A percentile compares a stretch with the other conserved stretches of the same genome.
These are phyloP conservation scores for Coniochaeta sp. DNA, from an alignment of 2,329 filamentous ascomycete genomes.

Conservation along the genomic window DNA sequence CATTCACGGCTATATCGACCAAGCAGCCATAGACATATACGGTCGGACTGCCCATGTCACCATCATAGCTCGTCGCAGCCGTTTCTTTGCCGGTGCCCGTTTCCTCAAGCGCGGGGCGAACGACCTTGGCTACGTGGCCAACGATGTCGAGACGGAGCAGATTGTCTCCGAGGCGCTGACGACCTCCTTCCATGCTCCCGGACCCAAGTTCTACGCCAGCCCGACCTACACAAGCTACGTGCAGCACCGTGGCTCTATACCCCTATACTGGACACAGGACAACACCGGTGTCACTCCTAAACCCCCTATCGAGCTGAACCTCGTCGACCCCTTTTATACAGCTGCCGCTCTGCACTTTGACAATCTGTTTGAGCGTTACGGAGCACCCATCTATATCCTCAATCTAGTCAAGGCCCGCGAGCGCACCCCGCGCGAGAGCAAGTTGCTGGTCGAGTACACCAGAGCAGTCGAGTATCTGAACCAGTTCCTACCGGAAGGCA, in stretches of 20 bases:
- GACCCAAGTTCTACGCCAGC: constrained; percentile 76
- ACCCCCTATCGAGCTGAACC: constrained; percentile 87
- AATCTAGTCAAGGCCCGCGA: constrained; percentile 90
- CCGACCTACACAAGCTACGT: constrained; percentile 94
- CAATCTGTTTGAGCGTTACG: constrained; percentile 87
- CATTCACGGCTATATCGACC: constrained; percentile 93
- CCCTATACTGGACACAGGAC: constrained; percentile 95
- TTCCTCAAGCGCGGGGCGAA: constrained; percentile 95
- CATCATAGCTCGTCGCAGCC: constrained; percentile 84
- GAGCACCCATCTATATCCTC: constrained; percentile 82
- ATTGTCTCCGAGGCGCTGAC: constrained; percentile 93
- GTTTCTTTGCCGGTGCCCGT: constrained; percentile 88
- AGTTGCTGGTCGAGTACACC: constrained; percentile 80
- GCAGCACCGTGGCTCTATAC: constrained; percentile 94
- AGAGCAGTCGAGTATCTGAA: constrained; percentile 87
- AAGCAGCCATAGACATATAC: constrained; percentile 78
- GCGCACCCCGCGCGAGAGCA: constrained; percentile 82
- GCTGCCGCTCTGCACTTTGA: constrained; percentile 93
- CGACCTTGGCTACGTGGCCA: constrained; percentile 90
- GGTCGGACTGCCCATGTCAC: constrained; percentile 87
- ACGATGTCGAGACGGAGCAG: constrained; percentile 98
- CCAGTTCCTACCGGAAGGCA: constrained; percentile 76
- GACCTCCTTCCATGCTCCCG: constrained; percentile 91
- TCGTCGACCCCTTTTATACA: constrained; percentile 94
- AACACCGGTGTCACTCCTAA: constrained; percentile 93